Evolutionary conservation across 495 filamentous ascomycete species (phyloP).

Genomic region (Pyrenopolyporus hunteri): DNA sequence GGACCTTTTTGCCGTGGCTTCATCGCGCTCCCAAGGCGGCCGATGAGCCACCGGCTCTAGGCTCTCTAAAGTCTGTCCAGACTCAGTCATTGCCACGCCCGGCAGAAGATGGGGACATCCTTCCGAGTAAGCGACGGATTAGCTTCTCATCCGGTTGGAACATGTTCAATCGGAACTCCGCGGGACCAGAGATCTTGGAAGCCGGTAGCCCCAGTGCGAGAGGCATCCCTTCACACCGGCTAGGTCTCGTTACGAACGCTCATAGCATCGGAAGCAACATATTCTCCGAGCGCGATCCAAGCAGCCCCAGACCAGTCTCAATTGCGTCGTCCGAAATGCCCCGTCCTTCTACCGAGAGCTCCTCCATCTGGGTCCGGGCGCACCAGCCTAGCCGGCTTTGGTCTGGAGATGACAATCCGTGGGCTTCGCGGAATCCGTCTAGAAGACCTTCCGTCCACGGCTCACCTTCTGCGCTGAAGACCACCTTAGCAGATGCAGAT

Average conservation of each 20-base stretch:
- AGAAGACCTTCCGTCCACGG: conserved; percentile 56
- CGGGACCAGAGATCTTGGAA: conserved; percentile 49
- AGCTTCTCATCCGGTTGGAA: conserved; percentile 59
- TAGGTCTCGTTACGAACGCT: conserved; percentile 71
- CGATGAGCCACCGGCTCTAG: conserved; percentile 72
- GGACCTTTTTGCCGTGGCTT: conserved; percentile 63
- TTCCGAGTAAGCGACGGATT: conserved; percentile 53
- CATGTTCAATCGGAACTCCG: conserved; percentile 62
- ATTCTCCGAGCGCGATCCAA: conserved; percentile 68
- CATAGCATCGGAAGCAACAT: conserved; percentile 71
- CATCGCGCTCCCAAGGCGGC: conserved; percentile 72
- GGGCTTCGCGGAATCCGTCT: conserved; percentile 53
- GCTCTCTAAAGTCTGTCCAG: conserved; percentile 74
- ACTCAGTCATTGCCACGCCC: conserved; percentile 79
- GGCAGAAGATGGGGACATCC: conserved; percentile 53
- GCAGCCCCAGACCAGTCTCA: conserved; percentile 77
- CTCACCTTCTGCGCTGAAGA: conserved; percentile 56
- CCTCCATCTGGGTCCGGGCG: conserved; percentile 54
- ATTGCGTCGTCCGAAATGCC: conserved; percentile 81
- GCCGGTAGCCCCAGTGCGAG: conserved; percentile 42
- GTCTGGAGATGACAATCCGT: conserved; percentile 50
- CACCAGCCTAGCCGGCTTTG: conserved; percentile 50
- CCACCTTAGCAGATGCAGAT: conserved; percentile 56
- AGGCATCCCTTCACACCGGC: conserved; percentile 48
- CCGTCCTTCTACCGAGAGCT: conserved; percentile 79